Base-by-base conservation (phyloP, 768 basidiomycete genomes). In the Infundibulicybe gibba region DNA sequence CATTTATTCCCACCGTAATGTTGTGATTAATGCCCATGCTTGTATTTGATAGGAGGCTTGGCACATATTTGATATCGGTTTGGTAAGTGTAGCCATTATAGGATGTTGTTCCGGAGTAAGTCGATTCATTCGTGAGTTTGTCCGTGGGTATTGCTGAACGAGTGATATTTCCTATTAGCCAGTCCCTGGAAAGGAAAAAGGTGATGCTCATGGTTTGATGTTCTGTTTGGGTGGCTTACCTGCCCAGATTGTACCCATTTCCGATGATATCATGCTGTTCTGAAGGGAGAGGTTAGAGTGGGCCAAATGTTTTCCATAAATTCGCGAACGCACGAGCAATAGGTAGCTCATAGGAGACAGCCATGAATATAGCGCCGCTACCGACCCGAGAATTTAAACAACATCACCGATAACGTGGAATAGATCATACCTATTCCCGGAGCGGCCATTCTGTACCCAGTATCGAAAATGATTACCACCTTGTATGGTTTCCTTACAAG, bases 391-490 rank as follows among this genome's bases (percentile, higher is more conserved):
- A 45, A 42, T 31, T 40, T 17, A 16, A 45, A 30, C 16, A 31
- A 43, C 14, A 40, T 35, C 39, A 38, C 12, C 14, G 3, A 32
- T 15, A 20, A n/a, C 14, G 6, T 17, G 38, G 1, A 31, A 11
- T 13, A 25, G 57, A 3, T 25, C 75, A 39, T 44, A 81, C 83
- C 76, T 86, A 55, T 90, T 72, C 5, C 70, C 83, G 3, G 62
- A 21, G 11, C 67, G 50, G 0, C 90, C 91, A 49, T 89, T 75
- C 67, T 94, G 93, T 5, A 74, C 64, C 92, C 91, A 94, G 62
- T 93, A 94, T 34, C 93, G 79, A 60, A 93, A 80, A 60, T 97
- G 93, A 58, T 88, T 78, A 5, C 94, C 94, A 2, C 93, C 93
- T 54, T 88, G 60, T 35, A 94, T 76, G 2, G 90, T 88, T 65